Conservation (phyloP, 2,329 filamentous ascomycete species). For the Eutypa lata region DNA sequence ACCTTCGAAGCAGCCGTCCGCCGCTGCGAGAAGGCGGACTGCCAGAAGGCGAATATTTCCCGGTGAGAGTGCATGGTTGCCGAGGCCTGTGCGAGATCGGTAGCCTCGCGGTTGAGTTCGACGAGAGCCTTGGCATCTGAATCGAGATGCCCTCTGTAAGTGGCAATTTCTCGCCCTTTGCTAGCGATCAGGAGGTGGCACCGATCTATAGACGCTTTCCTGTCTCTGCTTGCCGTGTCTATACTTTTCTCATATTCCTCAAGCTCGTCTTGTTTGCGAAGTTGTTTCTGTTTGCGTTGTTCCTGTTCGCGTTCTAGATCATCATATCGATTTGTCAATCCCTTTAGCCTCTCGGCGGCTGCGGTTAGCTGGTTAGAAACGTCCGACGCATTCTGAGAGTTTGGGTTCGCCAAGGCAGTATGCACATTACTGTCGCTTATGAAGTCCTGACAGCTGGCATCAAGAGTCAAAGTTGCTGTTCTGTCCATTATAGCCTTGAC, state of each 20-base stretch:
- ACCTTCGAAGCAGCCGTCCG: constrained; percentile 7
- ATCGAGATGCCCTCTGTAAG: constrained; percentile 9
- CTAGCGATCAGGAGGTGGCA: constrained; percentile 1
- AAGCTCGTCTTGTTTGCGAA: constrained; percentile 2
- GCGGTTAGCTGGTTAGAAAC: too few species aligned
- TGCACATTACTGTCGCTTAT: constrained; percentile 2
- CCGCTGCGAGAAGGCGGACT: constrained; percentile 17
- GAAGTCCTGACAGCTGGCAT: neutral
- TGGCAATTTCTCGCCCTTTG: constrained; percentile 14
- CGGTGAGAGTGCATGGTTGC: constrained; percentile 10
- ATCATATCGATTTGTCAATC: neutral
- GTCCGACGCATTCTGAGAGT: too few species aligned
- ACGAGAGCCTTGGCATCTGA: constrained; percentile 11
- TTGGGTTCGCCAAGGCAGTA: neutral
- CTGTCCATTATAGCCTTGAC: neutral
- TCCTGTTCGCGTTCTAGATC: constrained; percentile 2
- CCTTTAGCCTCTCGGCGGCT: constrained; percentile 2
- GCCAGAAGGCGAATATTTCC: constrained; percentile 26
- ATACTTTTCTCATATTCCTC: constrained; percentile 1
- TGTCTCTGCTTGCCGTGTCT: neutral
- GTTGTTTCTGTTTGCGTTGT: neutral
- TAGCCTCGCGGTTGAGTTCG: constrained; percentile 1
- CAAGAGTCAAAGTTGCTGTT: neutral
- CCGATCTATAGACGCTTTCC: neutral
- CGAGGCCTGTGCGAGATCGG: constrained; percentile 2